Base-by-base conservation (phyloP, 192 early-diverging fungal species). In the Entomortierella chlamydospora region DNA sequence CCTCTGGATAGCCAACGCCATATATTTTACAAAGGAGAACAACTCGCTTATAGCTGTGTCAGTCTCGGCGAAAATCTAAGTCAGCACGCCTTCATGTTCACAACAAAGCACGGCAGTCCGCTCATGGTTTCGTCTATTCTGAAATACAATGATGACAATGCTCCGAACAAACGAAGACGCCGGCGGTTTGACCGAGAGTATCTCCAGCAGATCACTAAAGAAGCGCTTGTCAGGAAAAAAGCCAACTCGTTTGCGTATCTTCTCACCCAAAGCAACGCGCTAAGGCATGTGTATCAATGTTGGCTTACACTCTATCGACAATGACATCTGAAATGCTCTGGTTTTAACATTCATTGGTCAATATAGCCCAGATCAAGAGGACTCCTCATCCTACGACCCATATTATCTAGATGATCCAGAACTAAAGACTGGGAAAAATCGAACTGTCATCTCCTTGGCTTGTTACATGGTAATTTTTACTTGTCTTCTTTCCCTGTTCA, bases 391-490 rank as follows among this genome's bases (percentile, higher is more conserved):
- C 2, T 98, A 98, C 61, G 87, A 96, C 81, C 95, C 97, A 11
- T 91, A 88, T 53, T 90, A 87, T 54, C 80, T 99, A 15, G 98
- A 99, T 71, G 92, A 96, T 63, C 93, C 95, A 13, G 92, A 92
- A 17, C 84, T 95, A 51, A 92, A 91, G 59, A 93, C 91, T 9
- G 94, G 92, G 43, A 89, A 92, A 47, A 72, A 80, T 68, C 81
- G 90, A 28, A 94, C 94, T 7, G 90, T 95, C 23, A 89, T 93
- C 34, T 92, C 93, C 0, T 79, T 98, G 18, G 92, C 95, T 0
- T 91, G 87, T 29, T 95, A 93, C 65, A 89, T 98, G 87, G 92
- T 91, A 82, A 12, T 47, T 55, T 15, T 61, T 47, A 53, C 49
- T 22, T 5, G 15, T 54, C 6, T 31, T 25, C 29, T 20, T 50